Evolutionary conservation across 2,329 filamentous ascomycete species (phyloP), one percentile per base, ranked within the genome.

Genomic region (Helminthosporium solani): DNA sequence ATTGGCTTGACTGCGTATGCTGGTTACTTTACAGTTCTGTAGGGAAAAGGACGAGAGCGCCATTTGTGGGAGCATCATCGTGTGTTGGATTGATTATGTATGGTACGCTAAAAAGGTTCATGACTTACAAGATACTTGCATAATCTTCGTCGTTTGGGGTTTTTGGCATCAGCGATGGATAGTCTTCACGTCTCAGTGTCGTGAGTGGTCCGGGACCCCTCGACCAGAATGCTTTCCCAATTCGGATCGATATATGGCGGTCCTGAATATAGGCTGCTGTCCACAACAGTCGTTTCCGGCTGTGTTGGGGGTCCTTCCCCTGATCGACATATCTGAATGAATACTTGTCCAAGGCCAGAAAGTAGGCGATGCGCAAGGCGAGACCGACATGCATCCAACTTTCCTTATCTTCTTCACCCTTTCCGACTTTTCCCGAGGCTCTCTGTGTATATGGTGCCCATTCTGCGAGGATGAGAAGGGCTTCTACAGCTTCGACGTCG

Each of bases 351-450:
- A 89, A 73, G 1, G 82, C 82, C 14, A 88, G 79, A 40, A 86
- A 86, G 61, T 88, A 88, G 0, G 81, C 85, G 2, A 87, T 79
- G 6, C 86, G 78, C 6, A 89, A 70, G 2, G 86, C 86, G 16
- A 85, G 78, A 1, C 86, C 86, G 5, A 88, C 84, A 56, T 88
- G 83, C 85, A 88, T 88, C 86, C 86, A 89, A 0, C 85, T 84
- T 23, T 86, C 84, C 35, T 86, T 79, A 56, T 89, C 85, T 61
- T 88, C 86, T 63, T 88, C 85, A 7, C 86, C 86, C 44, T 85
- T 78, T 0, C 85, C 86, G 16, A 88, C 82, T 20, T 80, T 76
- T 25, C 82, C 82, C 23, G 81, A 80, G 2, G 78, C 78, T 5
- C 83, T 74, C 2, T 83, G 77, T 0, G 82, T 81, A 50, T 86